These are phyloP conservation scores for Zygoascus ofunaensis DNA, from an alignment of 805 yeast species.

Conservation along the genomic window DNA sequence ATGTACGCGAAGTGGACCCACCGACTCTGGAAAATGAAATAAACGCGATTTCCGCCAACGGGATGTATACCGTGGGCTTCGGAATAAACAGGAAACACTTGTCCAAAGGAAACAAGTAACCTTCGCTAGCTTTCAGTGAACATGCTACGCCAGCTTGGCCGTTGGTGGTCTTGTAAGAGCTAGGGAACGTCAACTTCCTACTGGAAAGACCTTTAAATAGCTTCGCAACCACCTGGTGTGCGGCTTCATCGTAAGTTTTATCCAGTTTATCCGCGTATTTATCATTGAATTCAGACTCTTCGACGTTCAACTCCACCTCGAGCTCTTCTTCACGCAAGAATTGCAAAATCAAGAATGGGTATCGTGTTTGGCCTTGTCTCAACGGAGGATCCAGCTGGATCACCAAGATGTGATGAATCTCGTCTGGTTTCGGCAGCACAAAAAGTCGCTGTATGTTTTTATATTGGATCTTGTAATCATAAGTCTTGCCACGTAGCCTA, in stretches of 20 bases:
- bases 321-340: conserved; percentile 84
- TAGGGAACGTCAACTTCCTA: conserved; percentile 76
- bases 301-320: conserved; percentile 78
- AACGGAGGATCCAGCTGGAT: conserved; percentile 94
- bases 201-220: conserved; percentile 86
- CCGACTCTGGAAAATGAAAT: conserved; percentile 87
- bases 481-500: conserved; percentile 92
- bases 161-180: conserved; percentile 65
- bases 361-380: conserved; percentile 96
- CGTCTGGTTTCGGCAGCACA: conserved; percentile 90
- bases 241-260: conserved; percentile 67
- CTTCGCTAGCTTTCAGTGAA: conserved; percentile 91
- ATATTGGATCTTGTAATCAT: conserved; percentile 91
- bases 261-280: conserved; percentile 70
- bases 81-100: conserved; percentile 84
- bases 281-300: conserved; percentile 68
- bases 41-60: conserved; percentile 67
- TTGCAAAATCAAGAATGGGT: conserved; percentile 85
- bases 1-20: conserved; percentile 68
- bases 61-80: conserved; percentile 88
- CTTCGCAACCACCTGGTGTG: conserved; percentile 80
- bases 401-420: conserved; percentile 76
- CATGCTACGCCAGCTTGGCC: conserved; percentile 83
- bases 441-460: conserved; percentile 84
- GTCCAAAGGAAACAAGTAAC: conserved; percentile 86